phyloP scores from a whole-genome alignment of 2,329 filamentous ascomycete species.

The Penicillium sp. region DNA sequence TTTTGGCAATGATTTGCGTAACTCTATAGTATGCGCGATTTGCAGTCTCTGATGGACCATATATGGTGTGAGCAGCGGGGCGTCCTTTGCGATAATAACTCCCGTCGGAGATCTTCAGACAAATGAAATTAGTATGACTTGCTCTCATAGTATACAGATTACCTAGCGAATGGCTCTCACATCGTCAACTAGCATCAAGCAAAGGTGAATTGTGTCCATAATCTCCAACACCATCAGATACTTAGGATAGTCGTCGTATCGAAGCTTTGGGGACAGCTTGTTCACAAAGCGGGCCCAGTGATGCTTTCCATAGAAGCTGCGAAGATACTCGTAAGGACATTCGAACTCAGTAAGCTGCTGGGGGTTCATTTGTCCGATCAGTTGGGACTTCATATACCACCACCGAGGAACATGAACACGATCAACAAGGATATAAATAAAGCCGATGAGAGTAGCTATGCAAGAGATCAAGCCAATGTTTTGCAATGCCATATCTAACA shows the following conservation, averaged over 20 bases:
- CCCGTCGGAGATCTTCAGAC: constrained; percentile 16
- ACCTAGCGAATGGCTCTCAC: constrained; percentile 1
- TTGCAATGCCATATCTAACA: too few relatives aligned
- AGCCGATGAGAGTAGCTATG: too few relatives aligned
- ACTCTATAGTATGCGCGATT: constrained; percentile 27
- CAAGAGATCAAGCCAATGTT: too few relatives aligned
- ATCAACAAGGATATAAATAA: constrained; percentile 9
- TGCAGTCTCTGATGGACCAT: constrained; percentile 24
- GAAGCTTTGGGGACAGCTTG: constrained; percentile 19
- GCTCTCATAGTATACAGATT: too few relatives aligned
- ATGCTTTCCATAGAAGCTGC: constrained; percentile 21
- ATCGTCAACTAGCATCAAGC: constrained; percentile 28
- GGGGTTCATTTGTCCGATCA: constrained; percentile 19
- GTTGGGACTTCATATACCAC: constrained; percentile 14
- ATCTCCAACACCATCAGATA: constrained; percentile 23
- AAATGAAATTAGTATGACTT: too few relatives aligned
- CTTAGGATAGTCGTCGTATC: constrained; percentile 15
- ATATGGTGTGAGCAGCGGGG: constrained; percentile 20
- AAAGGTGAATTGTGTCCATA: constrained; percentile 27
- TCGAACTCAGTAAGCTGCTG: constrained; percentile 13
- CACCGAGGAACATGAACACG: constrained; percentile 13
- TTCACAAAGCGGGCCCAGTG: constrained; percentile 25
- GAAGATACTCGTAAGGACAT: constrained; percentile 24
- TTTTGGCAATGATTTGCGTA: constrained; percentile 20
- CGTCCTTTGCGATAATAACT: constrained; percentile 24